Base-by-base conservation (phyloP, 2,329 filamentous ascomycete species). In the Fusarium tupiense region DNA sequence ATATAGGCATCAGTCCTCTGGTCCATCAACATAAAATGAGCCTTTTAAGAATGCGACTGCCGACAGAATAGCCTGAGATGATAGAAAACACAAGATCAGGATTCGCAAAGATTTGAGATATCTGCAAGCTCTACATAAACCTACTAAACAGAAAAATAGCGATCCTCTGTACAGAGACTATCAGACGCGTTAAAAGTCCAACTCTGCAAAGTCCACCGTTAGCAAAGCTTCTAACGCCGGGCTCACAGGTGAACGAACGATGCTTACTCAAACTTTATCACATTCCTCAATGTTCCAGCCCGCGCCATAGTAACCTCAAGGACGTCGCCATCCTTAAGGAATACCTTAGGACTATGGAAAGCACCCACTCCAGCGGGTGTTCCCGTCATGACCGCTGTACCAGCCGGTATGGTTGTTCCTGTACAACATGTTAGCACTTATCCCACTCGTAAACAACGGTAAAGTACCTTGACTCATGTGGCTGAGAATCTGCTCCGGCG, bases 391-490 rank as follows among this genome's bases (percentile, higher is more conserved):
- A 59, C n/a, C 8, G 41, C 33, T 12, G 56, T 59, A 20, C 56
- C 56, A 19, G 40, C 41, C 5, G 33, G 56, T 49, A 59, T 35
- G 3, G 41, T 59, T 5, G 54, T 58, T 14, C 54, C 54, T 58
- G 9, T 31, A 41, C 5, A 6, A 2, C 5, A 9, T 44, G n/a
- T 54, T 17, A 54, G 33, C 16, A 19, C 17, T 14, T 11, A 19
- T 14, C 16, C 10, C 1, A 1, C 16, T n/a, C 16, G 11, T 10
- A 3, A 1, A 6, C 2, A 41, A n/a, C 5, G 8, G 16, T 6
- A 20, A 33, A 20, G 16, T 26, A 46, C 54, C 54, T 46, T 58
- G 54, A 13, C 54, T 58, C 54, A 58, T 58, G 7, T 58, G 54
- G 8, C 54, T 58, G 6, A 58, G 38, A 12, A 58, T 58, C n/a